Conservation (phyloP, 2,329 filamentous ascomycete genomes). For the Aspergillus brunneoviolaceus region DNA sequence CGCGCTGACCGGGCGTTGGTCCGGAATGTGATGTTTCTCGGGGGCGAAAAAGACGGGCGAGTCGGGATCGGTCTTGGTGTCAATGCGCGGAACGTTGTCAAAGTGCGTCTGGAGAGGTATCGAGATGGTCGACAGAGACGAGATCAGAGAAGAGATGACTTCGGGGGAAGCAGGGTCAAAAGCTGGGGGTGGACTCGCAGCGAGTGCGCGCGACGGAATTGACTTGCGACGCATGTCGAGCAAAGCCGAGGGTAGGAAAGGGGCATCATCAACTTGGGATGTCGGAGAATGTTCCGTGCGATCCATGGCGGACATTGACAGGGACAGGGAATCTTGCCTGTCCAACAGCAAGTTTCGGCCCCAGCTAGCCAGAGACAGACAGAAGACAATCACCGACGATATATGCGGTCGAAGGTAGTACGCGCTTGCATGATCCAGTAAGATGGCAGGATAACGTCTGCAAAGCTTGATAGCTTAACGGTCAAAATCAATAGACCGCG, state of each 20-base stretch:
- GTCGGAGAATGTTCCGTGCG: constrained; percentile 24
- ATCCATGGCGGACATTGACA: constrained; percentile 35
- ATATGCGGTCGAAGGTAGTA: constrained; percentile 26
- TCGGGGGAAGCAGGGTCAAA: constrained; percentile 48
- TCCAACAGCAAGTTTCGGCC: constrained; percentile 10
- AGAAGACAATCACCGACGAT: constrained; percentile 20
- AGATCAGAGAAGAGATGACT: constrained; percentile 60
- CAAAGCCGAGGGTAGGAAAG: constrained; percentile 29
- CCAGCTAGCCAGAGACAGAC: constrained; percentile 8
- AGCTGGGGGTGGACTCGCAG: constrained; percentile 28
- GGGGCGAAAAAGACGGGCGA: constrained; percentile 31
- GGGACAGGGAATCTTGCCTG: constrained; percentile 17
- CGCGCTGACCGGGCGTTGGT: constrained; percentile 23
- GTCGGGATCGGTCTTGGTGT: constrained; percentile 41
- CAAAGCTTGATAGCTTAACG: constrained; percentile 16
- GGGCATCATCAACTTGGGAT: constrained; percentile 22
- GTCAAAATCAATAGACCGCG: constrained; percentile 21
- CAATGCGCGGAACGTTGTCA: constrained; percentile 54
- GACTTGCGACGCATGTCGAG: constrained; percentile 50
- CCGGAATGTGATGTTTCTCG: constrained; percentile 27
- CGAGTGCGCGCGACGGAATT: constrained; percentile 33
- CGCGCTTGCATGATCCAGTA: constrained; percentile 32
- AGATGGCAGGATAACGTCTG: constrained; percentile 15
- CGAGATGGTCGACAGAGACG: constrained; percentile 60
- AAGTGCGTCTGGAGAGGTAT: constrained; percentile 69